These are phyloP conservation scores for Westerdykella ornata DNA, from an alignment of 2,329 filamentous ascomycete species.

Conservation along the genomic window DNA sequence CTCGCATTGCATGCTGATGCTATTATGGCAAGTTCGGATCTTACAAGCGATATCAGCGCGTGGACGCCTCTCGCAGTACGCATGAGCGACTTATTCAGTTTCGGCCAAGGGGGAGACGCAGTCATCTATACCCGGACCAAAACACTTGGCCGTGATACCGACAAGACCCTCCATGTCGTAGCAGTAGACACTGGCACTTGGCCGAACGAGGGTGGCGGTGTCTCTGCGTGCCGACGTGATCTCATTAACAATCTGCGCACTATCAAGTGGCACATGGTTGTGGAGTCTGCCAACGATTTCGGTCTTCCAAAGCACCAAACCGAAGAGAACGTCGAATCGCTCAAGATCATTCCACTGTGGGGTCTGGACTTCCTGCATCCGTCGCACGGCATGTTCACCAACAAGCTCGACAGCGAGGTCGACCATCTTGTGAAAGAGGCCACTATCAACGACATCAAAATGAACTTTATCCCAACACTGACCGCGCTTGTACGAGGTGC, in stretches of 20 bases:
- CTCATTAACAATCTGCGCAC: conserved; percentile 40
- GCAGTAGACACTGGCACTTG: conserved; percentile 40
- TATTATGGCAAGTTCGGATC: conserved; percentile 47
- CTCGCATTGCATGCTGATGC: conserved; percentile 43
- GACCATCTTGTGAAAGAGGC: conserved; percentile 32
- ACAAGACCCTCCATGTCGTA: conserved; percentile 36
- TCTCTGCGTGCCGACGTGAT: conserved; percentile 39
- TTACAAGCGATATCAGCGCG: conserved; percentile 47
- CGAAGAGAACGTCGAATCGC: conserved; percentile 39
- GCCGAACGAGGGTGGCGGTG: conserved; percentile 41
- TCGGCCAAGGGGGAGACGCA: conserved; percentile 49
- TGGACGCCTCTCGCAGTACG: conserved; percentile 49
- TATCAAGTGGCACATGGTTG: conserved; percentile 41
- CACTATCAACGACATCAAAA: conserved; percentile 34
- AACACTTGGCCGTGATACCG: conserved; percentile 41
- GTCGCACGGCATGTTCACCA: conserved; percentile 38
- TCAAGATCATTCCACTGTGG: conserved; percentile 40
- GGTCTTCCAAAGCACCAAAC: conserved; percentile 40
- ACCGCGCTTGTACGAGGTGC: conserved; percentile 38
- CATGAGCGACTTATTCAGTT: conserved; percentile 47
- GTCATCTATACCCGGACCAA: conserved; percentile 47
- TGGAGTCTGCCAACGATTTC: conserved; percentile 40
- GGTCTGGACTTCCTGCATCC: conserved; percentile 40
- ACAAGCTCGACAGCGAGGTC: conserved; percentile 38
- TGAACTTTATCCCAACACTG: conserved; percentile 38